Evolutionary conservation across 768 basidiomycete genomes (phyloP).

Genomic region (Pleurotus tuoliensis): DNA sequence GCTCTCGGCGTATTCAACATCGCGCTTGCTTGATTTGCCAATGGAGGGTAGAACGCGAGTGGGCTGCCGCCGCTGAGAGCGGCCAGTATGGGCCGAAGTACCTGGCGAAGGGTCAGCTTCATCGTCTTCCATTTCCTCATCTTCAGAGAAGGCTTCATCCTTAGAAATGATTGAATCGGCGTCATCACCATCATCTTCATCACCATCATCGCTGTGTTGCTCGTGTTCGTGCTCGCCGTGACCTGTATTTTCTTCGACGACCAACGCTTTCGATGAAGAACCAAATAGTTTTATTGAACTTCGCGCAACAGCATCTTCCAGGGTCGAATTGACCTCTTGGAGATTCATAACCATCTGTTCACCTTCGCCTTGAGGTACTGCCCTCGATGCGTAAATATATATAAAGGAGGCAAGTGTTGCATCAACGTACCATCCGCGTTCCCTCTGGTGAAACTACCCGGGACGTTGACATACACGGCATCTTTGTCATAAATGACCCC

Average conservation of each 20-base stretch:
- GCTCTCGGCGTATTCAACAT: constrained; percentile 70
- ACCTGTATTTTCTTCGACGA: constrained; percentile 31
- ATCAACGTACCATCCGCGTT: constrained; percentile 53
- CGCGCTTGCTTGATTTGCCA: constrained; percentile 31
- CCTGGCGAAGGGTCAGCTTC: constrained; percentile 13
- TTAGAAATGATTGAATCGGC: constrained; percentile 25
- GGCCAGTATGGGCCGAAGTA: constrained; percentile 41
- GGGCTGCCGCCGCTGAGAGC: constrained; percentile 42
- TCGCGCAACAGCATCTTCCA: constrained; percentile 77
- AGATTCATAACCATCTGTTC: constrained; percentile 97
- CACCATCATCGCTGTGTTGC: constrained; percentile 27
- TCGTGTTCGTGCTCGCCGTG: constrained; percentile 27
- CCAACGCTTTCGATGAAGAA: constrained; percentile 71
- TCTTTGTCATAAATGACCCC: constrained; percentile 98
- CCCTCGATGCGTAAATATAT: neutral
- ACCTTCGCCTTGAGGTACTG: constrained; percentile 86
- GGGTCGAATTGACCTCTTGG: constrained; percentile 79
- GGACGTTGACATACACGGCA: constrained; percentile 96
- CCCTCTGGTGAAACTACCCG: constrained; percentile 88
- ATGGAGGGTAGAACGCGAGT: constrained; percentile 35
- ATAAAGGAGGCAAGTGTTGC: neutral
- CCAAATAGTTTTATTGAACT: constrained; percentile 84
- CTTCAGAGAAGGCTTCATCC: constrained; percentile 10
- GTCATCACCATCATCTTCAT: constrained; percentile 28
- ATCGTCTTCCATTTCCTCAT: constrained; percentile 20